These are phyloP conservation scores for Ogataea populi-albae DNA, from an alignment of 805 yeast genomes.

Conservation along the genomic window DNA sequence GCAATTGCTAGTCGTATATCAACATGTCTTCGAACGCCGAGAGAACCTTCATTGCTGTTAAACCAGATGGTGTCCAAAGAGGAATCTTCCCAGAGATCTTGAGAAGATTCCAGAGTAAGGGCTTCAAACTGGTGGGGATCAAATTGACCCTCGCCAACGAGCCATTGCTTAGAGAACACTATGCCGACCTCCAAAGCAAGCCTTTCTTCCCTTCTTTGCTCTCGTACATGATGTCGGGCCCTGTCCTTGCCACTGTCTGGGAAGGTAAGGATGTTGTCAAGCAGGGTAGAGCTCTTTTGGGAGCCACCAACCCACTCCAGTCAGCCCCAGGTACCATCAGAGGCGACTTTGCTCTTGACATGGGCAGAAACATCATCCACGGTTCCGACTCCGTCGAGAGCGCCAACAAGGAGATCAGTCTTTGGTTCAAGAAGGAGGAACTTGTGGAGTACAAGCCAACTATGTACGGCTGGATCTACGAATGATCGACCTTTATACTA, in stretches of 20 bases:
- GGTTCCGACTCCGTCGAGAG: constrained; percentile 99
- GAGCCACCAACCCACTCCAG: constrained; percentile 98
- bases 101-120: constrained; percentile 94
- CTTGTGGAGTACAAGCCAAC: constrained; percentile 88
- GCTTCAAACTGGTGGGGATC: constrained; percentile 95
- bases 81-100: constrained; percentile 89
- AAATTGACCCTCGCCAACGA: constrained; percentile 89
- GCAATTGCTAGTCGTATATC: too few relatives aligned
- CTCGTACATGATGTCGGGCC: constrained; percentile 97
- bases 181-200: constrained; percentile 91
- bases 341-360: constrained; percentile 97
- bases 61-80: constrained; percentile 99
- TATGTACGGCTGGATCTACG: constrained; percentile 88
- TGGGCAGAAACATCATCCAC: constrained; percentile 99
- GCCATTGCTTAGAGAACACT: constrained; percentile 85
- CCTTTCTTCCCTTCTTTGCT: constrained; percentile 98
- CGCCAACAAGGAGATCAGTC: constrained; percentile 91
- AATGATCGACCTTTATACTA: constrained; percentile 42
- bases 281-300: constrained; percentile 95
- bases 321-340: constrained; percentile 99
- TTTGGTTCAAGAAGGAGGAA: constrained; percentile 99
- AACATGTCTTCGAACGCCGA: constrained; percentile 57
- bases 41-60: constrained; percentile 90
- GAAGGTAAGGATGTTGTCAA: constrained; percentile 99
- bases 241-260: constrained; percentile 99